Conservation (phyloP, 805 yeast genomes). For the Candida quercuum region DNA sequence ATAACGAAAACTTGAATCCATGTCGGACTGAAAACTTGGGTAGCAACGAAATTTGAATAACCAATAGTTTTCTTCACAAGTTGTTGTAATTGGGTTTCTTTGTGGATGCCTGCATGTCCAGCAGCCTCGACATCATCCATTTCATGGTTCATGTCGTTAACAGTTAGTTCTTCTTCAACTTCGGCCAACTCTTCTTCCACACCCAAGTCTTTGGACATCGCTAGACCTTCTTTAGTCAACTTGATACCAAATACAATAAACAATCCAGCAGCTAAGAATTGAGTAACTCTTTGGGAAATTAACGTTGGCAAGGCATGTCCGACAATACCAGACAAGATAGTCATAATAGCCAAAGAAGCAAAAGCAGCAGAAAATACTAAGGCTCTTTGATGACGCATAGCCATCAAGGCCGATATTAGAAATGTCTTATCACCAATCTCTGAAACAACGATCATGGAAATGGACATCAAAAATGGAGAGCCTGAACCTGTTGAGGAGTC, state of each 20-base stretch:
- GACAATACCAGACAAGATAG: constrained; percentile 80
- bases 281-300: constrained; percentile 74
- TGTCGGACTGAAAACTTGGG: constrained; percentile 63
- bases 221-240: constrained; percentile 73
- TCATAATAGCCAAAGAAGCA: constrained; percentile 82
- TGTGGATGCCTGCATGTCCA: constrained; percentile 4
- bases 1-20: constrained; percentile 93
- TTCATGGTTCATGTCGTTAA: constrained; percentile 46
- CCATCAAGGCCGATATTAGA: constrained; percentile 94
- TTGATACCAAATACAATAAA: constrained; percentile 80
- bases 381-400: constrained; percentile 83
- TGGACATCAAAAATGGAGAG: constrained; percentile 65
- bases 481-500: not conserved
- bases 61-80: constrained; percentile 7
- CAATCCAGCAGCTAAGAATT: constrained; percentile 72
- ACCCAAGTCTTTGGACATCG: constrained; percentile 76
- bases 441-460: constrained; percentile 88
- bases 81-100: constrained; percentile 2
- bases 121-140: constrained; percentile 53
- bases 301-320: constrained; percentile 89
- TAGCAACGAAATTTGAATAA: constrained; percentile 9
- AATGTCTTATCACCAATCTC: constrained; percentile 98
- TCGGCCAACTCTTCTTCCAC: constrained; percentile 95
- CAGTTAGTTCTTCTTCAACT: constrained; percentile 88
- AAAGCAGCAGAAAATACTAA: constrained; percentile 89